Evolutionary conservation across 352 stramenopile species (phyloP), one percentile per base, ranked within the genome.

Genomic region (Aphanomyces stellatus): DNA sequence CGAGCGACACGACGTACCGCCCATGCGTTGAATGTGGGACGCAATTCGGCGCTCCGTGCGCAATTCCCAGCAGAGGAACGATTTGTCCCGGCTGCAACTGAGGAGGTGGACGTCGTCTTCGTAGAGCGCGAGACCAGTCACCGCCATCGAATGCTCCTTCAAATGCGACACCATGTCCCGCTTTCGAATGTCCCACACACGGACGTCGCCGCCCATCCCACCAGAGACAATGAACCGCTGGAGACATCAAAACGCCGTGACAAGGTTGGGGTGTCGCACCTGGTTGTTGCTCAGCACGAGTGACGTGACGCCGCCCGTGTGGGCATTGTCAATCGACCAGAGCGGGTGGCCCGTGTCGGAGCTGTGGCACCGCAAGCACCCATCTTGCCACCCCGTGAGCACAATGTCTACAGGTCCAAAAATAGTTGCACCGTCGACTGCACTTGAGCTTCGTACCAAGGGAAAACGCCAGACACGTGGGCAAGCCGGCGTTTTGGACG

Each of bases 21-120:
- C 93, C 88, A 98, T 97, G 57, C 91, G 81, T 70, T 98, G 91
- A 51, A 90, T 93, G 67, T 97, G 90, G 66, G 78, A 90, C 56
- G 80, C 88, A 59, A 96, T 80, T 51, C 83, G 80, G 7, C 79
- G 87, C 74, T 97, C 91, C 37, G 79, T 79, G 34, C 88, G 80
- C 62, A 98, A 73, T 68, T 98, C 91, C 91, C 93, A 98, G 75
- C 91, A 97, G 35, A 98, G 69, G 51, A 98, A 85, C 72, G 80
- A 95, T 48, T 89, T 80, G 72, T 98, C 92, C 30, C 88, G 76
- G 67, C 80, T 94, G 68, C 85, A 95, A 19, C 82, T 95, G 60
- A 98, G 73, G 11, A 92, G 83, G 70, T 97, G 88, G 57, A 90
- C 74, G 62, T 98, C 91, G 75, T 98, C 92, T 4, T 82, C 73